Evolutionary conservation across 78 protist genomes (phyloP).

Genomic region (Chrysochromulina parva): DNA sequence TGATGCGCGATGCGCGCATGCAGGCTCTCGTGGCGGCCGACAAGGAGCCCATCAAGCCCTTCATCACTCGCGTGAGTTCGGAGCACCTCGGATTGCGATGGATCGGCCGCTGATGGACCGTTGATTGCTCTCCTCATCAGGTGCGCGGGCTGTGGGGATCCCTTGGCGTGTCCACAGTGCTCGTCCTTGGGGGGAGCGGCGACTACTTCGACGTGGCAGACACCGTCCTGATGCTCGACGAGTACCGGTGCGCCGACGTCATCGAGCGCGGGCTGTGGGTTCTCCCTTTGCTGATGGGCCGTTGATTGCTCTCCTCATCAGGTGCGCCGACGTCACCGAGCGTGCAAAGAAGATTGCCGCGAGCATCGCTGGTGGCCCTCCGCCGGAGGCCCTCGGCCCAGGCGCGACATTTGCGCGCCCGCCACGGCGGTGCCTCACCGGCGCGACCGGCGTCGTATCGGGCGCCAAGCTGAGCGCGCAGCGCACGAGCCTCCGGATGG

Average conservation of each 20-base stretch:
- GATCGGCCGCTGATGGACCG: no score
- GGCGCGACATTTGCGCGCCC: background rate
- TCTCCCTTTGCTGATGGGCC: no score
- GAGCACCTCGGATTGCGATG: no score
- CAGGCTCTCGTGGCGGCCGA: constrained; percentile 33
- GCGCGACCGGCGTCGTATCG: background rate
- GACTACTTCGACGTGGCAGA: constrained; percentile 61
- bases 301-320: no score
- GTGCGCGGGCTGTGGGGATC: no score
- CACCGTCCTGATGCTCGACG: constrained; percentile 6
- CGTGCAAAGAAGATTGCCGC: background rate
- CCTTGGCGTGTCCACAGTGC: constrained; percentile 4
- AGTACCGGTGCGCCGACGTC: background rate
- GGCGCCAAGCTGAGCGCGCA: background rate
- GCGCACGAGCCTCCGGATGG: background rate
- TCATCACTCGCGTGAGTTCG: constrained; percentile 17
- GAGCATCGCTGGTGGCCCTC: background rate
- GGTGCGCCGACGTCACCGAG: no score
- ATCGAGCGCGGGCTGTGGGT: background rate
- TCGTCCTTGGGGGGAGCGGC: constrained; percentile 60
- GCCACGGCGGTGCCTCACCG: background rate
- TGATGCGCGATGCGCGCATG: constrained; percentile 49
- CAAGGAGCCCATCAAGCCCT: constrained; percentile 68
- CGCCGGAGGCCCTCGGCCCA: background rate
- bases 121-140: no score